Evolutionary conservation across 1,284 basidiomycete species (phyloP), one percentile per base, ranked within the genome.

Genomic region (Cutaneotrichosporon cavernicola): DNA sequence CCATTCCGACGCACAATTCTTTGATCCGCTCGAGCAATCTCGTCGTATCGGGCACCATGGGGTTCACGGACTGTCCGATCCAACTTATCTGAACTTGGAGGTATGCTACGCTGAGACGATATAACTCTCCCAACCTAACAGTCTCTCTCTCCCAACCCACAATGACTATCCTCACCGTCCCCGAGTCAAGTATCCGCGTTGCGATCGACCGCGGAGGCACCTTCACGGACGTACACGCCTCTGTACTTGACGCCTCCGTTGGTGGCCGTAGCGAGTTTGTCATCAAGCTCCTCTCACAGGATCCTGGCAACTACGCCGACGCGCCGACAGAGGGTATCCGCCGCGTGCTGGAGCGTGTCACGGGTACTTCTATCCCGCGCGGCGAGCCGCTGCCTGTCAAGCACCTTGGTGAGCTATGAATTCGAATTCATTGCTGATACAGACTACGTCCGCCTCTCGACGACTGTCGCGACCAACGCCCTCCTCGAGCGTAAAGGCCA

Each of bases 381-480:
- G 73, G 74, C 14, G 58, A 75, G 34, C 78, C 77, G 50, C 73
- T 82, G 74, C 80, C 88, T 18, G 92, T 91, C 0, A 84, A 89
- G 68, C 91, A 92, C 80, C 92, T 97, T 65, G 93, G 73, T 73
- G 38, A 67, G 71, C 64, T 76, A 58, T 65, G 66, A 14, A 62
- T 73, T 21, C 71, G 66, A 5, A 72, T n/a, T 11, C 14, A 46
- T 32, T 21, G 50, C 58, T 62, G 34, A 68, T 7, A 6, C 65
- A 93, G 93, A 96, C 72, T 94, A 92, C 76, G 93, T 97, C 67
- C 87, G 94, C 18, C 83, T 97, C 4, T 93, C 91, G 0, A 98
- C 96, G 0, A 99, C 96, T 0, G 93, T 98, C 2, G 96, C 66
- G 73, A 99, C 96, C 18, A 99, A 98, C 72, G 95, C 96, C 0